These are phyloP conservation scores for Neofusicoccum ribis DNA, from an alignment of 2,329 filamentous ascomycete species.

Conservation along the genomic window DNA sequence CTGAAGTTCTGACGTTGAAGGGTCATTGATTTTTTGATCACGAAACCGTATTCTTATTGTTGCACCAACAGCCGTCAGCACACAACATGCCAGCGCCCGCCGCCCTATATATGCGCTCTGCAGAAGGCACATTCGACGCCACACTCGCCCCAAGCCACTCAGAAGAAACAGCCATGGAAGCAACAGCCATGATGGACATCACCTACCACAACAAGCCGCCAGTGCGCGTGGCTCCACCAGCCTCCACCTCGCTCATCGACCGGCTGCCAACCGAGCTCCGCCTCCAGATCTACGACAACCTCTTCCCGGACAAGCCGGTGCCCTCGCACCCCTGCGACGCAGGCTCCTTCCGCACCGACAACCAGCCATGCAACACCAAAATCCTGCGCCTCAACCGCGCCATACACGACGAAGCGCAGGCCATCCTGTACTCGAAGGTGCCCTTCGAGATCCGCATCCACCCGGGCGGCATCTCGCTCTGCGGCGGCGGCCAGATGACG, in stretches of 20 bases:
- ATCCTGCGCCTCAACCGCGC: constrained; percentile 11
- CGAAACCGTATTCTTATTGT: neutral
- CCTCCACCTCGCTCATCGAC: neutral
- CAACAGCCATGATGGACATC: neutral
- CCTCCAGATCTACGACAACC: constrained; percentile 19
- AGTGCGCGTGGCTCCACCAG: neutral
- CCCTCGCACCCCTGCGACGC: neutral
- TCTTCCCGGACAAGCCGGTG: constrained; percentile 13
- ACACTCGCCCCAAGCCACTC: neutral
- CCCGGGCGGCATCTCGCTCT: constrained; percentile 7
- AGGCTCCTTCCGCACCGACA: constrained; percentile 2
- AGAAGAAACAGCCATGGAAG: neutral
- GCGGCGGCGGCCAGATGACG: neutral
- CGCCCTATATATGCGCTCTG: neutral
- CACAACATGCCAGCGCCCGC: neutral
- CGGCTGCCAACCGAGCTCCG: constrained; percentile 15
- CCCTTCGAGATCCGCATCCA: constrained; percentile 4
- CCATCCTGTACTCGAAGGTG: constrained; percentile 3
- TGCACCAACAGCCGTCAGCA: neutral
- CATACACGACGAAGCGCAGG: constrained; percentile 1
- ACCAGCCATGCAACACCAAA: neutral
- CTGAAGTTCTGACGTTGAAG: neutral
- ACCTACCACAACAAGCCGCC: neutral
- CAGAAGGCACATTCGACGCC: neutral
- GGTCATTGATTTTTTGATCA: neutral